A percentile compares a stretch with the other conserved stretches of the same genome.
Evolutionary conservation across 208 protist species (phyloP).

Genomic region (Trypanosoma rangeli): DNA sequence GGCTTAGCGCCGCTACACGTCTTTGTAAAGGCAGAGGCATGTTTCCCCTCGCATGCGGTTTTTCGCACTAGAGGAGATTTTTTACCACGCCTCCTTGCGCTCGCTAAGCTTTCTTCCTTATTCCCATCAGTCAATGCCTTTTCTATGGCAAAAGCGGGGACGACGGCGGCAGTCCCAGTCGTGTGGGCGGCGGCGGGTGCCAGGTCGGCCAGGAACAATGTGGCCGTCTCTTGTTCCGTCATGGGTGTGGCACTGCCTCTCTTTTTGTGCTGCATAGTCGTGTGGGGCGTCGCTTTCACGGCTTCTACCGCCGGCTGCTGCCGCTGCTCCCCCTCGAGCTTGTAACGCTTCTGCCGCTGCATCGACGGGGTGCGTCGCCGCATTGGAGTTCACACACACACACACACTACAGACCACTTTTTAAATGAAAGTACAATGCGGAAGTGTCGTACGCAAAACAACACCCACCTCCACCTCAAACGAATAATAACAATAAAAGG

Average conservation of each 20-base stretch:
- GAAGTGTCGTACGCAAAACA: too few relatives aligned
- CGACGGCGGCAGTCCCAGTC: background rate
- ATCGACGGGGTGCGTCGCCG: background rate
- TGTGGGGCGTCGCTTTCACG: background rate
- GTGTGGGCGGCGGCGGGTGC: too few relatives aligned
- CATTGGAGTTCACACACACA: background rate
- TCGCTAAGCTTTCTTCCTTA: background rate
- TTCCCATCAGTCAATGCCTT: background rate
- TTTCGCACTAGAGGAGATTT: background rate
- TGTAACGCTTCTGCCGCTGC: background rate
- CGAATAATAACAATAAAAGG: background rate
- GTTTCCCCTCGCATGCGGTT: background rate
- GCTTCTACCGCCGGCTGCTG: background rate
- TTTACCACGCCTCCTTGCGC: background rate
- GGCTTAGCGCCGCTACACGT: background rate
- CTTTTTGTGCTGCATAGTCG: background rate
- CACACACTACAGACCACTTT: too few relatives aligned
- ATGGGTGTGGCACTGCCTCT: background rate
- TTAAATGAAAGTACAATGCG: background rate
- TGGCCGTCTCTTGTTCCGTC: conserved; percentile 20
- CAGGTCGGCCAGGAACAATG: conserved; percentile 17
- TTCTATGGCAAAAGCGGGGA: background rate
- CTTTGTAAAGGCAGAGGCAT: too few relatives aligned
- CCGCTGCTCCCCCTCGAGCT: background rate
- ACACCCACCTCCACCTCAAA: too few relatives aligned